Evolutionary conservation across 345 rosid species (phyloP), one percentile per base, ranked within the genome.

Genomic region (Cardamine chenopodiifolia): DNA sequence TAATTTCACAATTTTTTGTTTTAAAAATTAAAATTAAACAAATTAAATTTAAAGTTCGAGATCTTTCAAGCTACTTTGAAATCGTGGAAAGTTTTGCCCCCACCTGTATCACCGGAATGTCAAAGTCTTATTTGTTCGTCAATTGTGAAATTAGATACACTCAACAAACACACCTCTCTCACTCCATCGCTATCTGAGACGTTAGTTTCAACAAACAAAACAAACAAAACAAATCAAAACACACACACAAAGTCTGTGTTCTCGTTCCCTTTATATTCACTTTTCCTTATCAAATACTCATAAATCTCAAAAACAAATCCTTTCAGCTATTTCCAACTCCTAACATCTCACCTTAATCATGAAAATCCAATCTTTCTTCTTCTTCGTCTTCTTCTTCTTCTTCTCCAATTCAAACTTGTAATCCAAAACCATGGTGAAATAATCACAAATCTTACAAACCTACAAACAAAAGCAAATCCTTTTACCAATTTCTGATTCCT

Each of bases 261-360:
- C 35, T 17, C 25, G 8, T 0, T 64, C 26, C 49, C 74, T 68
- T 76, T 22, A 25, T 54, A 69, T 76, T 62, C 58, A 76, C 74
- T 69, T 71, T 64, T 70, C 17, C 34, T 50, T 31, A 20, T 4
- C 1, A 29, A 42, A 45, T 44, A 28, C 29, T 45, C 31, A 69
- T 25, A 65, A 55, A 54, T 63, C 62, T 60, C 49, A 29, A 0
- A 12, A 58, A 48, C 61, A 34, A 35, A 58, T 39, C 37, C 28
- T 8, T 31, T 42, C 63, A 32, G 58, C 72, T 25, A 59, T 34
- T 66, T 68, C 67, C 55, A 59, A 70, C 25, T 55, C 31, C 2
- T 47, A 54, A 69, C 75, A 55, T 77, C 60, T 64, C 72, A 77
- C 71, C 76, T 49, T 47, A 25, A 50, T 61, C 77, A 39, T 44